Evolutionary conservation across 768 basidiomycete genomes (phyloP), one percentile per base, ranked within the genome.

Genomic region (Collybiopsis confluens): DNA sequence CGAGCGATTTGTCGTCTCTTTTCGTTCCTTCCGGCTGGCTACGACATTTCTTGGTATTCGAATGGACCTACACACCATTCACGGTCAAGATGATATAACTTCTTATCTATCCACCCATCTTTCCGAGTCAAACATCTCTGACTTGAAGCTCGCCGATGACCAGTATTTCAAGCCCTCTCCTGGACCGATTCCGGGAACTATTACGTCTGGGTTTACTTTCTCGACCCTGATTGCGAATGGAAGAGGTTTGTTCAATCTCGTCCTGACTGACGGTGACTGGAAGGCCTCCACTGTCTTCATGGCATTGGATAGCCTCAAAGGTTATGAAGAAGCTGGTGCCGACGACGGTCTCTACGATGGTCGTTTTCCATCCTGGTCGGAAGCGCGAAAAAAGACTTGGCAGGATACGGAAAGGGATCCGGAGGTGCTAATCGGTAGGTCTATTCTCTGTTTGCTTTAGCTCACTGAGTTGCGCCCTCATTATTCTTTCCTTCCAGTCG

Each of bases 401-500:
- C 8, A 45, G n/a, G 5, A 4, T 7, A 6, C 26, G n/a, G 45
- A 45, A 23, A 6, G 26, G 24, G 26, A 45, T 8, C 45, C 45
- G 7, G 15, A 45, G 8, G 45, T 45, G 4, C 26, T 45, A 4
- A 24, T 45, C 24, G n/a, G 45, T 45, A 23, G 7, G 45, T 45
- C 20, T 8, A 5, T 28, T 45, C 23, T n/a, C n/a, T n/a, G n/a
- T n/a, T n/a, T n/a, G n/a, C 30, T 33, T 33, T 33, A 6, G 30
- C 30, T 33, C 30, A 33, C 5, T 6, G 30, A 33, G 5, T 33
- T 13, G 13, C 5, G 13, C 13, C 30, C 30, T 33, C 6, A 33
- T 33, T 13, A 13, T 13, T 6, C 30, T 33, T 33, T 33, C 30
- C 33, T 23, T 46, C n/a, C n/a, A 75, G 74, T 78, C n/a, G 77